These are phyloP conservation scores for Carallia brachiata DNA, from an alignment of 345 rosid species.

Conservation along the genomic window DNA sequence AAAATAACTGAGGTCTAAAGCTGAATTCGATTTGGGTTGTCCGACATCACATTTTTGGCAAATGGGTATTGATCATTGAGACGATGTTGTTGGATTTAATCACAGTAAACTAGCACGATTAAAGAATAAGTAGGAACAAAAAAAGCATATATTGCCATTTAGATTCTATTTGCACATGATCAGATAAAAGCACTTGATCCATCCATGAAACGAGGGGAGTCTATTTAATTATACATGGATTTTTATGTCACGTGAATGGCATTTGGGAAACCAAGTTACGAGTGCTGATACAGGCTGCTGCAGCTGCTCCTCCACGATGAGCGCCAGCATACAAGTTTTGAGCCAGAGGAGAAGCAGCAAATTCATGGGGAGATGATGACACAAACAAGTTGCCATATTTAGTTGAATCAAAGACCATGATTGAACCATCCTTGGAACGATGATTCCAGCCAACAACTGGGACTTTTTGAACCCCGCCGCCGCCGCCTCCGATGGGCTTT, in stretches of 20 bases:
- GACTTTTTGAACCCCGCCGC: slow-evolving; percentile 20
- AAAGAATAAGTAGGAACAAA: not conserved
- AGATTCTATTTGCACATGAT: slow-evolving; percentile 5
- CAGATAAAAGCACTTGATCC: not conserved
- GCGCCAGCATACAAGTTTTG: slow-evolving; percentile 32
- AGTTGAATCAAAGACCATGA: slow-evolving; percentile 27
- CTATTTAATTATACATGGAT: slow-evolving; percentile 17
- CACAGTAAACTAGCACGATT: not conserved
- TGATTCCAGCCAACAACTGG: slow-evolving; percentile 22
- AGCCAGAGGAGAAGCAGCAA: slow-evolving; percentile 29
- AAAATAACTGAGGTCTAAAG: too few relatives aligned
- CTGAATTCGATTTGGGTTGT: too few relatives aligned
- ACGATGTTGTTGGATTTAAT: not conserved
- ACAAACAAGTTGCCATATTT: slow-evolving; percentile 22
- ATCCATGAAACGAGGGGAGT: slow-evolving; percentile 4
- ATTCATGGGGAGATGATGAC: slow-evolving; percentile 29
- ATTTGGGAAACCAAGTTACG: slow-evolving; percentile 34
- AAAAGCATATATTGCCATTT: not conserved
- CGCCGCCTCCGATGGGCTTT: slow-evolving; percentile 1
- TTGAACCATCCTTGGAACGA: slow-evolving; percentile 20
- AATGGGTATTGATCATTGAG: not conserved
- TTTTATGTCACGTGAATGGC: slow-evolving; percentile 21
- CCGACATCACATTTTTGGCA: not conserved
- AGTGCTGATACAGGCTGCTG: slow-evolving; percentile 19
- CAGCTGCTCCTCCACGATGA: slow-evolving; percentile 17